These are phyloP conservation scores for Apiospora phragmitis DNA, from an alignment of 2,329 filamentous ascomycete genomes.

Conservation along the genomic window DNA sequence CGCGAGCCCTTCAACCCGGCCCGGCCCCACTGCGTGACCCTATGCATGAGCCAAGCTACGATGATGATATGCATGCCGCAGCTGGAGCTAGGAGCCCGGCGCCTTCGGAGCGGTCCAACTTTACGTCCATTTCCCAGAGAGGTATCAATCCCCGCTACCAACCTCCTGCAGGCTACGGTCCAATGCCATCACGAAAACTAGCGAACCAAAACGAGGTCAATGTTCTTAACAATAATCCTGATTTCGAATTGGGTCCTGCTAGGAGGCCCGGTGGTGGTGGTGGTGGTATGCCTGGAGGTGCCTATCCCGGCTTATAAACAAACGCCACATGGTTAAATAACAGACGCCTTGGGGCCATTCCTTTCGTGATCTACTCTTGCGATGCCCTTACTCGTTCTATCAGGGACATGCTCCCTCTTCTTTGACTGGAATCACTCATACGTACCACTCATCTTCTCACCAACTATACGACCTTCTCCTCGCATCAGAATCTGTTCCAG, in stretches of 20 bases:
- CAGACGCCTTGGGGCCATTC: background rate
- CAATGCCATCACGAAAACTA: conserved; percentile 44
- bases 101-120: conserved; percentile 78
- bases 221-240: conserved; percentile 77
- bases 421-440: background rate
- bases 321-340: background rate
- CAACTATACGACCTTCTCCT: background rate
- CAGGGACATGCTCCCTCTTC: background rate
- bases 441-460: background rate
- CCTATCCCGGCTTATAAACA: conserved; percentile 46
- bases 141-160: conserved; percentile 76
- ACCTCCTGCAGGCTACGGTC: conserved; percentile 43
- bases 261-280: conserved; percentile 34
- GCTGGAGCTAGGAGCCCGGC: conserved; percentile 67
- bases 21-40: conserved; percentile 25
- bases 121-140: conserved; percentile 87
- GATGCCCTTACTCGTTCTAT: background rate
- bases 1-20: conserved; percentile 23
- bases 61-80: conserved; percentile 61
- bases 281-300: conserved; percentile 54
- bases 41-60: conserved; percentile 39
- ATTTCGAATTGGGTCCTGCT: conserved; percentile 65
- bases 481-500: background rate
- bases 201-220: conserved; percentile 67
- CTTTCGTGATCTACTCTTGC: too few species aligned